phyloP scores from a whole-genome alignment of 495 filamentous ascomycete genomes.

The Barbatosphaeria neglecta region DNA sequence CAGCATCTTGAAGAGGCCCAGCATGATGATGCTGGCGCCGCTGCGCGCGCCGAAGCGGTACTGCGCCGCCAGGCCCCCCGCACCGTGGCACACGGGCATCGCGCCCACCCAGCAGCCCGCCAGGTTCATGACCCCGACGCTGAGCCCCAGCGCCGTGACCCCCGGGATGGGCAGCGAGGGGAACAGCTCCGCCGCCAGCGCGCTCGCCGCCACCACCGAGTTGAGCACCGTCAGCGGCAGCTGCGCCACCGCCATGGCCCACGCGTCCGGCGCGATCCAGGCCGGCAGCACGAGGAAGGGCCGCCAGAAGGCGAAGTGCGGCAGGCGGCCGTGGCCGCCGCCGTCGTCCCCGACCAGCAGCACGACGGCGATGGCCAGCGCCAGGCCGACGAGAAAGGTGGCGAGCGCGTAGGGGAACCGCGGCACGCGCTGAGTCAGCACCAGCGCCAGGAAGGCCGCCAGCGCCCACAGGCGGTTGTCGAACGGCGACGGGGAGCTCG shows the following conservation, averaged over 20 bases:
- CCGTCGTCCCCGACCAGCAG: slow-evolving; percentile 4
- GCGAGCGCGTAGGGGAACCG: slow-evolving; percentile 65
- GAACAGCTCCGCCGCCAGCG: slow-evolving; percentile 62
- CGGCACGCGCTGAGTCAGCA: slow-evolving; percentile 46
- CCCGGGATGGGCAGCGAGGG: slow-evolving; percentile 54
- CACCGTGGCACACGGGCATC: slow-evolving; percentile 94
- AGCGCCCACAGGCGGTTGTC: slow-evolving; percentile 69
- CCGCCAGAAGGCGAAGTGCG: slow-evolving; percentile 39
- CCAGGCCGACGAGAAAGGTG: slow-evolving; percentile 52
- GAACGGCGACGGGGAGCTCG: slow-evolving; percentile 34
- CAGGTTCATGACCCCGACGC: slow-evolving; percentile 73
- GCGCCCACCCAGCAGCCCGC: slow-evolving; percentile 80
- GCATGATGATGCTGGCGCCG: slow-evolving; percentile 67
- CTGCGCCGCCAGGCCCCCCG: slow-evolving; percentile 80
- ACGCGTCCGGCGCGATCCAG: slow-evolving; percentile 16
- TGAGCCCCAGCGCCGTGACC: slow-evolving; percentile 63
- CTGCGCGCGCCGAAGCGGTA: slow-evolving; percentile 83
- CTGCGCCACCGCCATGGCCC: slow-evolving; percentile 62
- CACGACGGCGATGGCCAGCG: slow-evolving; percentile 40
- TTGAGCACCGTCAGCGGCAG: slow-evolving; percentile 84
- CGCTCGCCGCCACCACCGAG: slow-evolving; percentile 74
- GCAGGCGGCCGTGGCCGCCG: slow-evolving; percentile 17
- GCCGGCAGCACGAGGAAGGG: slow-evolving; percentile 33
- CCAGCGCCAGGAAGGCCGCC: slow-evolving; percentile 54
- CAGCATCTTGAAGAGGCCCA: slow-evolving; percentile 64